Base-by-base conservation (phyloP, 495 filamentous ascomycete genomes). In the Parmelia sp. region DNA sequence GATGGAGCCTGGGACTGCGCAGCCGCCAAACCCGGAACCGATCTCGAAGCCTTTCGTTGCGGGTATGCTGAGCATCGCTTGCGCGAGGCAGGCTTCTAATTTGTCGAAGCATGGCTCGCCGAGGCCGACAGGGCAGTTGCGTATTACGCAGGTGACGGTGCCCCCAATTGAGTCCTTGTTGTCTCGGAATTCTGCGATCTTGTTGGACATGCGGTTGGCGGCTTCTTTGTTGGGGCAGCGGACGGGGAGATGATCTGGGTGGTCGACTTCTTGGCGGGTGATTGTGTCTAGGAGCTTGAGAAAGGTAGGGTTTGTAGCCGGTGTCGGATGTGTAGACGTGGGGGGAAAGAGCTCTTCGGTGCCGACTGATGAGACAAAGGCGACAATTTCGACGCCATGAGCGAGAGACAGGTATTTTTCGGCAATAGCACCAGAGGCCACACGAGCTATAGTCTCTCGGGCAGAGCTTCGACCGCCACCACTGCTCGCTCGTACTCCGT, bases 41-140 rank as follows among this genome's bases (percentile, higher is more conserved):
- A 98, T 88, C 71, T 97, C 93, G 76, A 98, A 97, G 60, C 89
- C 92, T 76, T 98, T 98, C 29, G 93, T 96, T 9, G 94, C 94
- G 15, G 94, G 95, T 73, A 98, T 95, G 74, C 87, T 91, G 68
- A 98, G 86, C 94, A 98, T 97, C 35, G 91, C 94, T 70, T 97
- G 94, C 40, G 87, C 95, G 35, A 98, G 84, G 75, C 86, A 87
- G 27, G 94, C 94, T 76, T 98, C 94, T 39, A 98, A 82, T 79
- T 97, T 97, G 74, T 96, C 91, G 77, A 98, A 98, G 75, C 85
- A 89, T 10, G 94, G 94, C 80, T 98, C 94, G 45, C 94, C 94
- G 4, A 98, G 82, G 1, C 94, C 95, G 58, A 83, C 82, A 23
- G 94, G 94, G 29, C 53, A 57, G 36, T 97, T 96, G 70, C 90